Base-by-base conservation (phyloP, 2,329 filamentous ascomycete species). In the Sphaceloma murrayae region DNA sequence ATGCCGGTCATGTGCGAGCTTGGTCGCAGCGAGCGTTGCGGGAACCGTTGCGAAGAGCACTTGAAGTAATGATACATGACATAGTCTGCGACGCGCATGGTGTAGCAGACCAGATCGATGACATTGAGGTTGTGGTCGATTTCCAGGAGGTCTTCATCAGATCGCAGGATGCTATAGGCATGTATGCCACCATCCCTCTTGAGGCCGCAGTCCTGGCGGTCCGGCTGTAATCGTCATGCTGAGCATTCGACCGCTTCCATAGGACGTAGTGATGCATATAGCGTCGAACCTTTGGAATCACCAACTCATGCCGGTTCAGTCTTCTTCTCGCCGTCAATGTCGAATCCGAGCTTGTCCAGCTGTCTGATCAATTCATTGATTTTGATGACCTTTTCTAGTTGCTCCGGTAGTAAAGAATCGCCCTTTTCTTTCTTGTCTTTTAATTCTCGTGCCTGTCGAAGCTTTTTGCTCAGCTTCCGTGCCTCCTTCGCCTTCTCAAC, bases 361-460 rank as follows among this genome's bases (percentile, higher is more conserved):
- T 96, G 88, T 9, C 87, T 77, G 47, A 95, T 80, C 40, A 98
- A 73, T 67, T 98, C 91, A 51, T 85, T 86, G 61, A 98, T 94
- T 65, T 91, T 94, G 62, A 94, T 93, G 45, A 98, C 85, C 68
- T 98, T 98, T 54, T 89, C 87, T 51, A 96, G 82, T 67, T 98
- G 91, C 67, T 98, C 91, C 0, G 88, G 89, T 18, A 96, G 70
- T 49, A 98, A 66, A 3, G 77, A 73, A 59, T 85, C 82, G 14
- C 91, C 91, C 46, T 78, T 80, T 17, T 94, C 85, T 63, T 94
- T 94, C 72, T 94, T 95, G 56, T 80, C 81, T 60, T 86, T 82
- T 44, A 98, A 71, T 2, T 96, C 91, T 54, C 80, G 82, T 3
- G 91, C 89, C 62, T 98, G 91, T 56, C 89, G 84, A 48, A 98